These are phyloP conservation scores for Arthroderma sp. DNA, from an alignment of 2,329 filamentous ascomycete species.

Conservation along the genomic window DNA sequence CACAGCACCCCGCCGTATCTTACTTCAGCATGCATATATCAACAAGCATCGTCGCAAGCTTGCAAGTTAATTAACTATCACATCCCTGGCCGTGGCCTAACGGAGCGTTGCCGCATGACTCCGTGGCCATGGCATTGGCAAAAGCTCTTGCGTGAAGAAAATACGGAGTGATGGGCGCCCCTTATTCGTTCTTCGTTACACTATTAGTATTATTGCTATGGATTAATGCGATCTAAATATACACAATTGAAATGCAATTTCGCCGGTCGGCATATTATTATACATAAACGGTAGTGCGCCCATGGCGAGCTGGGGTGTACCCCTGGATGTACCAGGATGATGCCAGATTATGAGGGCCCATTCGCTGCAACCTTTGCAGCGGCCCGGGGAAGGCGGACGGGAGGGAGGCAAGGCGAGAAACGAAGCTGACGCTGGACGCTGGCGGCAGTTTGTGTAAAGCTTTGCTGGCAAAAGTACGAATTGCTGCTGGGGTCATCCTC, in stretches of 20 bases:
- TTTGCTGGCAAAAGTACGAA: background rate
- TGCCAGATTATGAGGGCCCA: background rate
- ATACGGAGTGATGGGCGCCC: background rate
- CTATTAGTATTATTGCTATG: background rate
- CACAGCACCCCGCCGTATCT: background rate
- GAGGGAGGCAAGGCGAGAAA: background rate
- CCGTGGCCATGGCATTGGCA: background rate
- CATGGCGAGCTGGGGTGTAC: slow-evolving; percentile 4
- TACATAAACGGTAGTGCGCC: background rate
- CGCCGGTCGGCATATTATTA: background rate
- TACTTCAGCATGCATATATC: background rate
- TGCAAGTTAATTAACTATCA: background rate
- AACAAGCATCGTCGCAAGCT: background rate
- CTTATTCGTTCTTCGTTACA: background rate
- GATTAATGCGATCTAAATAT: background rate
- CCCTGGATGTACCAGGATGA: background rate
- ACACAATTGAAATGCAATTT: background rate
- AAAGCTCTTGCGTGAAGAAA: background rate
- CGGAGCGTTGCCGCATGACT: slow-evolving; percentile 1
- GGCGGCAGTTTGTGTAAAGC: background rate
- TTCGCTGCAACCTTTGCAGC: background rate
- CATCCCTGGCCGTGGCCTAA: background rate
- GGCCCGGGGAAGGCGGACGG: background rate
- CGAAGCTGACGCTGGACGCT: background rate
- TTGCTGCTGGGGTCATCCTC: background rate